These are phyloP conservation scores for Phytophthora nicotianae DNA, from an alignment of 352 stramenopile species.

Conservation along the genomic window DNA sequence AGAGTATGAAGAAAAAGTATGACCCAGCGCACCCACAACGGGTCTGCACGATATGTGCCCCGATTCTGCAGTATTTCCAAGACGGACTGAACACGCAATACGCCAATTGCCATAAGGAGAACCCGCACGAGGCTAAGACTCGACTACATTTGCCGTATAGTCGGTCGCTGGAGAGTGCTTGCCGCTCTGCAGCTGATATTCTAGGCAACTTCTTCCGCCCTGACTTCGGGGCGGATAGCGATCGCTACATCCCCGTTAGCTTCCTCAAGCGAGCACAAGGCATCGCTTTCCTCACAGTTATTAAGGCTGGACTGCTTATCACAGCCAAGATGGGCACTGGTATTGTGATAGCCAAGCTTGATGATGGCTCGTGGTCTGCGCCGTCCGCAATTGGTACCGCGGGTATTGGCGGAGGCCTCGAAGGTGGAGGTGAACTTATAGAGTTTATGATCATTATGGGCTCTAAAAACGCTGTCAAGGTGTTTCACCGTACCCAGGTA, in stretches of 20 bases:
- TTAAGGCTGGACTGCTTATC: constrained; percentile 86
- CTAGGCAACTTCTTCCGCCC: constrained; percentile 83
- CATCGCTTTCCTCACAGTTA: constrained; percentile 85
- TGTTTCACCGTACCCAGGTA: constrained; percentile 90
- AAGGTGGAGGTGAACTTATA: constrained; percentile 92
- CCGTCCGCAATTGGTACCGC: constrained; percentile 93
- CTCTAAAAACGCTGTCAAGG: constrained; percentile 90
- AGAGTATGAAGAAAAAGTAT: constrained; percentile 60
- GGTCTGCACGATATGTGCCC: constrained; percentile 83
- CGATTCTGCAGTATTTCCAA: constrained; percentile 77
- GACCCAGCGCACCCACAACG: constrained; percentile 76
- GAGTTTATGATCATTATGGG: constrained; percentile 96
- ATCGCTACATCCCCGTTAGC: constrained; percentile 78
- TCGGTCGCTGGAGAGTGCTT: constrained; percentile 78
- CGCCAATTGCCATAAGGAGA: constrained; percentile 85
- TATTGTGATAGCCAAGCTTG: constrained; percentile 91
- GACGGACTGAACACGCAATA: constrained; percentile 70
- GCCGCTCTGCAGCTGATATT: constrained; percentile 75
- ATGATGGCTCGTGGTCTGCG: constrained; percentile 89
- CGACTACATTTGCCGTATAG: constrained; percentile 77
- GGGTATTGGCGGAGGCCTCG: constrained; percentile 85
- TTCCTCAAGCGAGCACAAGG: constrained; percentile 85
- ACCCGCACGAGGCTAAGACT: constrained; percentile 73
- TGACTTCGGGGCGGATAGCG: constrained; percentile 66
- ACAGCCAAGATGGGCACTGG: constrained; percentile 83